Base-by-base conservation (phyloP, 2,329 filamentous ascomycete species). In the Colletotrichum musicola region DNA sequence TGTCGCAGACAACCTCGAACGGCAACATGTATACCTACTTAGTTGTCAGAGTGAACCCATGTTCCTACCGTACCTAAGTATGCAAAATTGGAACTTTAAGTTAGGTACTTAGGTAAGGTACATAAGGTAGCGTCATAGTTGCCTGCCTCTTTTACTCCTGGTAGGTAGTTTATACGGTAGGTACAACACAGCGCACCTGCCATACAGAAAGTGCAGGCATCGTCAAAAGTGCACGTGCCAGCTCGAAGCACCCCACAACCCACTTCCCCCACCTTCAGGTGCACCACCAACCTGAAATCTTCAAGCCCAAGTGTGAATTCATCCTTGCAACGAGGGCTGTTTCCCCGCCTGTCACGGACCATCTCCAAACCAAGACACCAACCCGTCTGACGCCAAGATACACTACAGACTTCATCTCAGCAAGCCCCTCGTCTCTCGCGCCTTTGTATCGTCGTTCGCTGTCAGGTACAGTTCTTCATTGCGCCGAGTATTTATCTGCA, bases 241-340 rank as follows among this genome's bases (percentile, higher is more conserved):
- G 9, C 30, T 14, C 14, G 7, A 27, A 27, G 13, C 18, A 25
- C 35, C 54, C 55, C 55, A 46, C 55, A 46, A 47, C 55, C 40
- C 40, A 58, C 40, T 18, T 58, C 20, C 40, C 38, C 54, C 53
- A 55, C 55, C 22, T 47, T 47, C 12, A 22, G 18, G 44, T n/a
- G 16, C 16, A 46, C 44, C 38, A 25, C 54, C 54, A 57, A 57
- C 54, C 40, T 57, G 54, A 35, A 57, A 57, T 57, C 54, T 57
- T 44, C 35, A 44, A 14, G 14, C 22, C 30, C 30, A 35, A 35
- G 30, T 35, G 7, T 35, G 30, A 16, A 12, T 30, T 13, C 18
- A 56, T 44, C 14, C 35, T 20, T 35, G 30, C 30, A 10, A 10
- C 30, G 30, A 35, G 30, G 10, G 30, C 30, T 35, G 30, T 16